These are phyloP conservation scores for Orbilia brochopaga DNA, from an alignment of 2,329 filamentous ascomycete species.

Conservation along the genomic window DNA sequence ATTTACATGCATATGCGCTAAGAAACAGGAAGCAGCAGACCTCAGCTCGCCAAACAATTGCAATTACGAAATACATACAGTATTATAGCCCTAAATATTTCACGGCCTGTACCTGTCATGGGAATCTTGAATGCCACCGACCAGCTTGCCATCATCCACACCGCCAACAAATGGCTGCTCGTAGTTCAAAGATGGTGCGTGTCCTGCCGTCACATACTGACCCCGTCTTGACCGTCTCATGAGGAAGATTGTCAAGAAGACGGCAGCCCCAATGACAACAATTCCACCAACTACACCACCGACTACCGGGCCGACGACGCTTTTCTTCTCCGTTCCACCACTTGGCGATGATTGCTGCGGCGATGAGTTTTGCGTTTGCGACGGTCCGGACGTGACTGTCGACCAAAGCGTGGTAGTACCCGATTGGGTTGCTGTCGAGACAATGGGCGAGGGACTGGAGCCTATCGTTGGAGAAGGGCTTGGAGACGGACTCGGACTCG, in stretches of 20 bases:
- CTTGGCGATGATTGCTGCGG: conserved; percentile 2
- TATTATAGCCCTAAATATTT: not conserved
- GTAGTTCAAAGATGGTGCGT: conserved; percentile 17
- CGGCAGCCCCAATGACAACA: conserved; percentile 21
- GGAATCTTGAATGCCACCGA: conserved; percentile 43
- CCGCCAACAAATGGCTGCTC: conserved; percentile 25
- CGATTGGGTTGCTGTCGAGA: not conserved
- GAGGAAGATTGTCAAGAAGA: conserved; percentile 22
- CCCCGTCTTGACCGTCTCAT: conserved; percentile 18
- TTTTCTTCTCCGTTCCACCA: not conserved
- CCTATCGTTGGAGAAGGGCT: not conserved
- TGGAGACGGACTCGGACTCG: no score
- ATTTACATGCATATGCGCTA: no score
- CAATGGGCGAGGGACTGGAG: not conserved
- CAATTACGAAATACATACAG: not conserved
- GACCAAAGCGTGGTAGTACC: conserved; percentile 14
- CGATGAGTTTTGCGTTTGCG: conserved; percentile 1
- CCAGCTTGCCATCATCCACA: conserved; percentile 17
- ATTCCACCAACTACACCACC: conserved; percentile 42
- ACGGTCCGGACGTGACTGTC: conserved; percentile 12
- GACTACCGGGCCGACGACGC: conserved; percentile 23
- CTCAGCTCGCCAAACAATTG: not conserved
- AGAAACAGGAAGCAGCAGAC: not conserved
- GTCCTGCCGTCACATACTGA: conserved; percentile 1
- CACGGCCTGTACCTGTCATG: conserved; percentile 10